phyloP scores from a whole-genome alignment of 2,329 filamentous ascomycete species.

The Metarhizium anisopliae region DNA sequence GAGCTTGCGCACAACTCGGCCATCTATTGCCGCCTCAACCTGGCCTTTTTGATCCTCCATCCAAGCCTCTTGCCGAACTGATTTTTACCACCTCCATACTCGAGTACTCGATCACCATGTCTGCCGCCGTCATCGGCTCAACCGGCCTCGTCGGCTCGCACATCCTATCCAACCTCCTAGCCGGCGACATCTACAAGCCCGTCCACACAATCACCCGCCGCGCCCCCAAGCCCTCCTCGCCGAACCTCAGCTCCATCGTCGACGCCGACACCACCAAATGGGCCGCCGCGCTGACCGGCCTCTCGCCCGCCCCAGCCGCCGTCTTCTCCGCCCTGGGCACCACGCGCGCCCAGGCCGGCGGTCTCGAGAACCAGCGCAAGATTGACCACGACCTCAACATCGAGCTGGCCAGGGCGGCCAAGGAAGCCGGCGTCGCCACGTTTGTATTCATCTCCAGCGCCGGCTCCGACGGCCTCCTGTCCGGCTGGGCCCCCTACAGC shows the following conservation, averaged over 20 bases:
- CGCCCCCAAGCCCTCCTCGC: conserved; percentile 41
- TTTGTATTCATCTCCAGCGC: conserved; percentile 67
- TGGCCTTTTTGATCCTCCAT: neutral
- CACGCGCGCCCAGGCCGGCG: conserved; percentile 65
- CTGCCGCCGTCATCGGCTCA: conserved; percentile 50
- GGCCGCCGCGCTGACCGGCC: conserved; percentile 47
- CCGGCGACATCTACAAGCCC: conserved; percentile 39
- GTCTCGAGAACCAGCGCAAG: conserved; percentile 71
- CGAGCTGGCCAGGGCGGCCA: conserved; percentile 66
- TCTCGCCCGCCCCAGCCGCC: conserved; percentile 47
- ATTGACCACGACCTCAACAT: conserved; percentile 85
- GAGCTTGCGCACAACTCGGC: no score
- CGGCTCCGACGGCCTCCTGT: conserved; percentile 33
- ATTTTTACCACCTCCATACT: neutral
- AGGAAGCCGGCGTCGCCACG: conserved; percentile 59
- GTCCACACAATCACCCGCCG: conserved; percentile 61
- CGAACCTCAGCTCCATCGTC: conserved; percentile 54
- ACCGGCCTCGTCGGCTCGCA: conserved; percentile 64
- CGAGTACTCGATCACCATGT: conserved; percentile 7
- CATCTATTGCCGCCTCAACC: no score
- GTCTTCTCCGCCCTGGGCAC: conserved; percentile 77
- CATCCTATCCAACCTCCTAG: conserved; percentile 61
- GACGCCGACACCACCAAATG: conserved; percentile 62
- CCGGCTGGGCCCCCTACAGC: conserved; percentile 39
- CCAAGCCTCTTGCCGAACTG: neutral